These are phyloP conservation scores for Ganoderma boninense DNA, from an alignment of 1,284 basidiomycete genomes.

Conservation along the genomic window DNA sequence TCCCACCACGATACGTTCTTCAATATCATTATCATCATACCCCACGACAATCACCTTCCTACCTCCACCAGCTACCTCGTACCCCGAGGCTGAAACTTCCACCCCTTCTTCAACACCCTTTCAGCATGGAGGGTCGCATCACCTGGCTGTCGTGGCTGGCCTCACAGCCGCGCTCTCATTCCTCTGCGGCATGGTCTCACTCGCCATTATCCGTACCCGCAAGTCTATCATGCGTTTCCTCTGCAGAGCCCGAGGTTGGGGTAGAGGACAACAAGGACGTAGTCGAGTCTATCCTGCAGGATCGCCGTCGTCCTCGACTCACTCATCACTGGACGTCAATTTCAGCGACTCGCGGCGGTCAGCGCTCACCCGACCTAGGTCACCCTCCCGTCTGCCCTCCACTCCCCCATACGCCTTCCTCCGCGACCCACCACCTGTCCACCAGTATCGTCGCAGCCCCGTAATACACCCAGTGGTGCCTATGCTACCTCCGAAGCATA, in stretches of 20 bases:
- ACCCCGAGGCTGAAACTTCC: neutral
- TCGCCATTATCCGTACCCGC: neutral
- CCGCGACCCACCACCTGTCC: neutral
- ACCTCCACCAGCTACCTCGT: neutral
- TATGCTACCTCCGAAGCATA: neutral
- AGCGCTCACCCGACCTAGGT: neutral
- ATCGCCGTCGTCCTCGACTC: neutral
- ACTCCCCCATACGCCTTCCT: neutral
- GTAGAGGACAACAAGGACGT: neutral
- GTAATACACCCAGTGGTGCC: neutral
- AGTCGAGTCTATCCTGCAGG: neutral
- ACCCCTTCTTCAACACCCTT: neutral
- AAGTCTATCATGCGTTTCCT: neutral
- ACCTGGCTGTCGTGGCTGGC: neutral
- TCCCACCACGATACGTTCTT: neutral
- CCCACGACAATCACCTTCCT: too few species aligned
- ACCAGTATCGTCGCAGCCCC: neutral
- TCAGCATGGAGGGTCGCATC: neutral
- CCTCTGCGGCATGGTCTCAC: neutral
- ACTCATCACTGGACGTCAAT: neutral
- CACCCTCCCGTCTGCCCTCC: conserved; percentile 1
- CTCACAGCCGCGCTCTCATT: neutral
- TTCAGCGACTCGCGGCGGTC: neutral
- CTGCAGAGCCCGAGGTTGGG: neutral
- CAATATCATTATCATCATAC: too few species aligned